Conservation (phyloP, 2,329 filamentous ascomycete genomes). For the Sarocladiaceae sp. region DNA sequence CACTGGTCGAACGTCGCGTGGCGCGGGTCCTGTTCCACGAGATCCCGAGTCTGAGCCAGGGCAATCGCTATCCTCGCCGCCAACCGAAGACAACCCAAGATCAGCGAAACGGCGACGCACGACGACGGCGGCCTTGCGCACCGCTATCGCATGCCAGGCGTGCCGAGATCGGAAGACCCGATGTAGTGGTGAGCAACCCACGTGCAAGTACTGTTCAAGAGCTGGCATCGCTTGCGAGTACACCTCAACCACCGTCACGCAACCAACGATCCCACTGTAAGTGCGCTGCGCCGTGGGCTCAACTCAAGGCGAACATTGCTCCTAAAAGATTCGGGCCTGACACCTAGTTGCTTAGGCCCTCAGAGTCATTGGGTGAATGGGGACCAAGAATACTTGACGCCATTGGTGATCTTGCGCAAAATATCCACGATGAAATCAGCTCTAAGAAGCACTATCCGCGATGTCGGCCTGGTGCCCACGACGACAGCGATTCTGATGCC, state of each 20-base stretch:
- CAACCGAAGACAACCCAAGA: too few species aligned
- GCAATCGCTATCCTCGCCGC: too few species aligned
- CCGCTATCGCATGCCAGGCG: slow-evolving; percentile 8
- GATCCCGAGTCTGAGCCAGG: too few species aligned
- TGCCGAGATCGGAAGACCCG: slow-evolving; percentile 10
- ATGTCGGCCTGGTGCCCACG: too few species aligned
- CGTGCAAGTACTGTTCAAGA: slow-evolving; percentile 8
- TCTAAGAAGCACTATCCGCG: too few species aligned
- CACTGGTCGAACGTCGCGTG: too few species aligned
- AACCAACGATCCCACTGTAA: not conserved
- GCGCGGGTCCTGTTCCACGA: too few species aligned
- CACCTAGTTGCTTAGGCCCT: too few species aligned
- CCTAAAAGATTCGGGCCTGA: too few species aligned
- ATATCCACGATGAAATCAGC: not conserved
- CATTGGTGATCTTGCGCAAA: not conserved
- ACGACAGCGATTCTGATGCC: too few species aligned
- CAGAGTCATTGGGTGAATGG: not conserved
- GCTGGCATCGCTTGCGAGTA: slow-evolving; percentile 10
- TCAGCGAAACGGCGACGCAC: not conserved
- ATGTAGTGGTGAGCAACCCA: slow-evolving; percentile 9
- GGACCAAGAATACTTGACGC: not conserved
- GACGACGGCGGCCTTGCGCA: not conserved
- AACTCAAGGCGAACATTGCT: too few species aligned
- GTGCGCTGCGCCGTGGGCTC: too few species aligned
- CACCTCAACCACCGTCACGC: not conserved